Conservation (phyloP, 1,284 basidiomycete genomes). For the Sanguinoderma infundibulare region DNA sequence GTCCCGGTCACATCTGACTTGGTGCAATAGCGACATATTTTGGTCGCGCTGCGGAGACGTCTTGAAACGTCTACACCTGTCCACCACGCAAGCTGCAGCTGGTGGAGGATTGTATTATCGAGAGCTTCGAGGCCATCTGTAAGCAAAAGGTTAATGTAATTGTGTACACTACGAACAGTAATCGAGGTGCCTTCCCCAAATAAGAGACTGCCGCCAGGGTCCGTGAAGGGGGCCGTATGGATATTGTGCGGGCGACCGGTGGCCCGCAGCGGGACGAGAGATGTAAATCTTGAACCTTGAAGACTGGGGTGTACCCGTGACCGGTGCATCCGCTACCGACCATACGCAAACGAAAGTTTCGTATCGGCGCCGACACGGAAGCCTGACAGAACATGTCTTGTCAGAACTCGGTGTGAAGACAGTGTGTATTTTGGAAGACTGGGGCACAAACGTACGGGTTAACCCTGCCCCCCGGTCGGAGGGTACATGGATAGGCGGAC, state of each 20-base stretch:
- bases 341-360: background rate
- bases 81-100: too few species aligned
- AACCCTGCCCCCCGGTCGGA: too few species aligned
- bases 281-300: background rate
- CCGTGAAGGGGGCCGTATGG: too few species aligned
- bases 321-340: background rate
- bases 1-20: background rate
- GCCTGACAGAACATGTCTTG: background rate
- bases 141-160: too few species aligned
- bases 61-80: background rate
- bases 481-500: background rate
- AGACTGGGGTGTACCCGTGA: background rate
- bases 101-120: too few species aligned
- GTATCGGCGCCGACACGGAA: constrained; percentile 1
- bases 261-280: background rate
- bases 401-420: background rate
- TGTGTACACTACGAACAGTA: too few species aligned
- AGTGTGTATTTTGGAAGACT: too few species aligned
- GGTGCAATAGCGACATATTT: background rate
- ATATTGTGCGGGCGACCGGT: background rate
- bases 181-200: background rate
- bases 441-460: too few species aligned
- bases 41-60: background rate
- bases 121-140: too few species aligned
- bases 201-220: background rate